Conservation (phyloP, 2,329 filamentous ascomycete genomes). For the Dactylonectria estremocensis region DNA sequence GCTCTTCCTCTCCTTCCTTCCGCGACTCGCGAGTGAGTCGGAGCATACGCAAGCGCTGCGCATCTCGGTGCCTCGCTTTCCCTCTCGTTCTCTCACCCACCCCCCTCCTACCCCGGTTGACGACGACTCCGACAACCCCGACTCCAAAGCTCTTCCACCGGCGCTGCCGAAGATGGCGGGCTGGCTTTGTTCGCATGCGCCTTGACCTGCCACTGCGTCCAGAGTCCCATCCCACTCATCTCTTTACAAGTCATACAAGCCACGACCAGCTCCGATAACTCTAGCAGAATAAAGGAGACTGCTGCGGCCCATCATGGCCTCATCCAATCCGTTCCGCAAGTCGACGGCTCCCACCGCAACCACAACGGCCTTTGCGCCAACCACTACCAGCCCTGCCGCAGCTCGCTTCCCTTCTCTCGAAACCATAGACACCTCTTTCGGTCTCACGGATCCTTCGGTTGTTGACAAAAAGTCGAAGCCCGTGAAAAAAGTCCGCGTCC, state of each 20-base stretch:
- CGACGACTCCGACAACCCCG: conserved; percentile 30
- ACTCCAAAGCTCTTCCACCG: conserved; percentile 36
- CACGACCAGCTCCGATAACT: conserved; percentile 21
- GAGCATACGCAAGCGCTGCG: conserved; percentile 29
- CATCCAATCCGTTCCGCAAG: conserved; percentile 69
- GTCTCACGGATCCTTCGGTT: conserved; percentile 50
- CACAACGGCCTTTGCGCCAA: conserved; percentile 29
- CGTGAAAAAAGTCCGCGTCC: conserved; percentile 77
- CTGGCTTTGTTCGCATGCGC: conserved; percentile 46
- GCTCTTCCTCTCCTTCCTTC: conserved; percentile 21
- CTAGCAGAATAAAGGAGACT: conserved; percentile 32
- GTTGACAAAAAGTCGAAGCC: conserved; percentile 64
- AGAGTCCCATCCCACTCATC: conserved; percentile 27
- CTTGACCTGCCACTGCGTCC: conserved; percentile 41
- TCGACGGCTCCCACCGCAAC: conserved; percentile 51
- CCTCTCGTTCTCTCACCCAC: conserved; percentile 33
- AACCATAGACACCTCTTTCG: conserved; percentile 49
- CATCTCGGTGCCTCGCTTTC: conserved; percentile 30
- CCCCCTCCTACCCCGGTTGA: conserved; percentile 28
- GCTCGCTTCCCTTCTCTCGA: conserved; percentile 49
- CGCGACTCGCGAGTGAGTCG: conserved; percentile 30
- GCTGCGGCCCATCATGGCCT: conserved; percentile 48
- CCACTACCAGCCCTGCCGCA: conserved; percentile 28
- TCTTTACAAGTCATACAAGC: conserved; percentile 8
- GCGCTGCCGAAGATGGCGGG: conserved; percentile 50